Evolutionary conservation across 2,329 filamentous ascomycete species (phyloP).

Genomic region (Aciculosporium take): DNA sequence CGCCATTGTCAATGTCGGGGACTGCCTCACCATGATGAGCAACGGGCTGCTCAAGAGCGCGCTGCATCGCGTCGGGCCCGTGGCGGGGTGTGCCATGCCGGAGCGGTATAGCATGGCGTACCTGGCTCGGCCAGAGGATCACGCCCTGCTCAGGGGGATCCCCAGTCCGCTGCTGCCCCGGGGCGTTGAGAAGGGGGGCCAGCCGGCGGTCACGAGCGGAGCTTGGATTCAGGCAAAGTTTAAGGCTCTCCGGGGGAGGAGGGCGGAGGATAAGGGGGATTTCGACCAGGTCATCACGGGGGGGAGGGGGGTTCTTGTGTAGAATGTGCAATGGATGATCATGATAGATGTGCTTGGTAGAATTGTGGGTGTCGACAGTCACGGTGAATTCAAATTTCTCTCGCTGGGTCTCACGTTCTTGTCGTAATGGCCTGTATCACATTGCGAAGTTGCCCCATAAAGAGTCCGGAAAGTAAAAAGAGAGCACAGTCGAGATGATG

Average conservation of each 20-base stretch:
- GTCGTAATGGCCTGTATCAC: too few relatives aligned
- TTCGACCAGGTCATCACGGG: background rate
- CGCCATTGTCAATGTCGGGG: background rate
- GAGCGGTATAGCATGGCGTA: background rate
- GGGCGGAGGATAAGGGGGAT: background rate
- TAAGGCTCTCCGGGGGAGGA: background rate
- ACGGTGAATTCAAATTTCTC: too few relatives aligned
- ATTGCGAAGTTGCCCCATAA: too few relatives aligned
- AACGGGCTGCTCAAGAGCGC: background rate
- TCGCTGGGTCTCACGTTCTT: too few relatives aligned
- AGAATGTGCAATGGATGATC: too few relatives aligned
- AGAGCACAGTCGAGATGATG: too few relatives aligned
- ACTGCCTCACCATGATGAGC: slow-evolving; percentile 1
- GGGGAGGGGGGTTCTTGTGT: background rate
- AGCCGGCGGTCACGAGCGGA: background rate
- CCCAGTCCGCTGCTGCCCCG: background rate
- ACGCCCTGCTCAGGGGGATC: background rate
- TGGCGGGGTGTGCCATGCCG: background rate
- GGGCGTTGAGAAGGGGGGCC: background rate
- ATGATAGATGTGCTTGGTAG: too few relatives aligned
- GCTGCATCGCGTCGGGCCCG: background rate
- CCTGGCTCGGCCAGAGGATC: background rate
- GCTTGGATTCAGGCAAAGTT: background rate
- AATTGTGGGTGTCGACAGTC: too few relatives aligned
- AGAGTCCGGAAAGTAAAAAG: too few relatives aligned